Evolutionary conservation across 805 yeast genomes (phyloP).

Genomic region (Teunomyces cretensis): DNA sequence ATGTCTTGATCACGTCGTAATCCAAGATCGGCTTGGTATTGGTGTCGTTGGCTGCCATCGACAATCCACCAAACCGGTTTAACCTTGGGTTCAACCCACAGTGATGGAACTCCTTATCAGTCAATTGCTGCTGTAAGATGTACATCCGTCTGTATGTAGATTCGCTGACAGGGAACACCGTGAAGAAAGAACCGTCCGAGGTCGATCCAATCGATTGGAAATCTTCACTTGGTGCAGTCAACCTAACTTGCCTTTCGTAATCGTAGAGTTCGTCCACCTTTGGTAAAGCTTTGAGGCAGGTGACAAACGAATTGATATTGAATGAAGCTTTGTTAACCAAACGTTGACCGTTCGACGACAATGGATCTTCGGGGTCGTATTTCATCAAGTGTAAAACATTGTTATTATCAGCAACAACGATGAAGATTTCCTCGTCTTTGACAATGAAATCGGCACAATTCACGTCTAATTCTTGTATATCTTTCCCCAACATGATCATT

Average conservation of each 20-base stretch:
- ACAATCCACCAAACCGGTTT: constrained; percentile 52
- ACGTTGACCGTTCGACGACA: constrained; percentile 75
- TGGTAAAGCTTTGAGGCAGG: constrained; percentile 50
- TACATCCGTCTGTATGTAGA: constrained; percentile 75
- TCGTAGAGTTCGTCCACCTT: constrained; percentile 35
- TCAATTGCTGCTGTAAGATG: constrained; percentile 82
- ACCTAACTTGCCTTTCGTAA: constrained; percentile 16
- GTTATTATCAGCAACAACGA: constrained; percentile 68
- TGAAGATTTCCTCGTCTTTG: constrained; percentile 64
- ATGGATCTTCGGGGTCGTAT: constrained; percentile 90
- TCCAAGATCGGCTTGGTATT: constrained; percentile 66
- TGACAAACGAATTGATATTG: constrained; percentile 61
- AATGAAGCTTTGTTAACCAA: constrained; percentile 71
- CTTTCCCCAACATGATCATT: constrained; percentile 76
- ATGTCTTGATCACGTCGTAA: constrained; percentile 53
- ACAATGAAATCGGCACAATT: constrained; percentile 74
- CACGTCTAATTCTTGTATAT: constrained; percentile 60
- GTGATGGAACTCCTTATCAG: constrained; percentile 68
- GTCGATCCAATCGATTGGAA: constrained; percentile 71
- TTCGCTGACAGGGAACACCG: constrained; percentile 74
- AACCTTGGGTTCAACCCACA: constrained; percentile 81
- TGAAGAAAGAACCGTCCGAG: constrained; percentile 75
- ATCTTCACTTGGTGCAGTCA: constrained; percentile 22
- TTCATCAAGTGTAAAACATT: constrained; percentile 69
- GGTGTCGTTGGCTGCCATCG: constrained; percentile 32